Evolutionary conservation across 805 yeast genomes (phyloP), one percentile per base, ranked within the genome.

Genomic region (Ogataea ramenticola): DNA sequence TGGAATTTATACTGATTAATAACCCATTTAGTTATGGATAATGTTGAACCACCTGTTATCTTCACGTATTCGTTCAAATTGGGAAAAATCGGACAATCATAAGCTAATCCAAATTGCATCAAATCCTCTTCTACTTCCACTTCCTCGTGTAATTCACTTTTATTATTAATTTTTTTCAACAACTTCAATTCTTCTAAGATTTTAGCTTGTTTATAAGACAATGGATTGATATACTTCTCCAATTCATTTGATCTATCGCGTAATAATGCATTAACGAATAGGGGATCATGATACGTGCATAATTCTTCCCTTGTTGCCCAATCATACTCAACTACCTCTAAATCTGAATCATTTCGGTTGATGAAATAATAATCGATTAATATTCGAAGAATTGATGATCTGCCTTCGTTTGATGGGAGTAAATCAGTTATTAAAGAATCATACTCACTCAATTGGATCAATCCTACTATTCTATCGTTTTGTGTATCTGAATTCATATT

Each of bases 71-170:
- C 66, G 10, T 64, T 62, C 54, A 84, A 57, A 9, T 61, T 64
- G 0, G 81, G 77, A 53, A 84, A 84, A 0, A 74, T 51, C 1
- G 82, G 82, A 55, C 90, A 84, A 56, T 84, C 93, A 47, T 74
- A 75, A 15, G 59, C 58, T 5, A 84, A 58, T 0, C 86, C 86
- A 55, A 44, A 78, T 21, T 49, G 33, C 37, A 59, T 42, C 9
- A 46, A 44, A 8, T 43, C 42, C 12, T 33, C 32, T 5, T 26
- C n/a, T n/a, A n/a, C n/a, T n/a, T n/a, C n/a, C n/a, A n/a, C n/a
- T n/a, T n/a, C n/a, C n/a, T n/a, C n/a, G n/a, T n/a, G n/a, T n/a
- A n/a, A n/a, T n/a, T n/a, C n/a, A n/a, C n/a, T n/a, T n/a, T n/a
- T n/a, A n/a, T n/a, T n/a, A n/a, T n/a, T n/a, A n/a, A n/a, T 36